phyloP scores from a whole-genome alignment of 805 yeast genomes.

The Saturnispora diversa region DNA sequence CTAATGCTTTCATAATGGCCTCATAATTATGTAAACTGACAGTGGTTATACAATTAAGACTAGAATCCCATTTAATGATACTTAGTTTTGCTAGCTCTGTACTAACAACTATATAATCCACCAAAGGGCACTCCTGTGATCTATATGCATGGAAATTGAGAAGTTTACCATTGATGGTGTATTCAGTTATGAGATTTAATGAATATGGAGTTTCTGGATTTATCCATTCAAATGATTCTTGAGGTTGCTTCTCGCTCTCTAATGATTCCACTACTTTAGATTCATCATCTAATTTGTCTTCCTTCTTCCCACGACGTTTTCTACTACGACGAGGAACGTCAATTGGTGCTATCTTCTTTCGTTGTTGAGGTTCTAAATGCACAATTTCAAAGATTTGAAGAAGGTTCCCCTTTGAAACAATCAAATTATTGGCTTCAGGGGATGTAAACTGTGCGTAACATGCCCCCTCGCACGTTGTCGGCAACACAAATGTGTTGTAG shows the following conservation, averaged over 20 bases:
- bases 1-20: constrained; percentile 44
- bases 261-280: constrained; percentile 12
- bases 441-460: constrained; percentile 38
- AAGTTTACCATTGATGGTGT: constrained; percentile 61
- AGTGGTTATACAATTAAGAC: constrained; percentile 49
- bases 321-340: constrained; percentile 4
- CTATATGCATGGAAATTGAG: constrained; percentile 46
- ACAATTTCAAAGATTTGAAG: constrained; percentile 52
- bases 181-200: constrained; percentile 50
- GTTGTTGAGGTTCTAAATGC: constrained; percentile 12
- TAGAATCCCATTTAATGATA: constrained; percentile 60
- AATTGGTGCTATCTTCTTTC: constrained; percentile 9
- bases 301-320: not conserved
- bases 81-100: constrained; percentile 75
- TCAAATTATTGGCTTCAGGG: constrained; percentile 41
- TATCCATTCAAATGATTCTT: constrained; percentile 19
- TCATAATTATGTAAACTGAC: constrained; percentile 84
- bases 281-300: constrained; percentile 13
- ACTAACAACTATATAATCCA: constrained; percentile 57
- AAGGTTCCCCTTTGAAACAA: constrained; percentile 63
- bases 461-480: constrained; percentile 62
- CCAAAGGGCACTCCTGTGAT: constrained; percentile 36
- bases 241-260: constrained; percentile 15
- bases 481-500: constrained; percentile 67
- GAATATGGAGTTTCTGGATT: constrained; percentile 18